Evolutionary conservation across 192 early-diverging fungal species (phyloP), one percentile per base, ranked within the genome.

Genomic region (Lobosporangium transversale): DNA sequence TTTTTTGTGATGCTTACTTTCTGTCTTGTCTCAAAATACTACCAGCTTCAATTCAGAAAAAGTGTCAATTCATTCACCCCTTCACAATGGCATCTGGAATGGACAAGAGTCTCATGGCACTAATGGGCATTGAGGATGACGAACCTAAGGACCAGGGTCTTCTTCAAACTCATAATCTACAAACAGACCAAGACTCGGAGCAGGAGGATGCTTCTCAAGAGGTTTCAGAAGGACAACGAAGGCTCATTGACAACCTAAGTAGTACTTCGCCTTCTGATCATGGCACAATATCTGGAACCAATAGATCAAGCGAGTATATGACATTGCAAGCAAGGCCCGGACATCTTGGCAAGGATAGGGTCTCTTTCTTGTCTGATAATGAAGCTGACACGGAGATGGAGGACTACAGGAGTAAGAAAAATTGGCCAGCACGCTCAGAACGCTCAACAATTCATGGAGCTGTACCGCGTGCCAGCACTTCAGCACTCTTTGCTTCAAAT

Each of bases 91-190:
- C 68, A 6, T 29, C 23, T 14, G 59, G 53, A 37, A 75, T 75
- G 71, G 71, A 75, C 63, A 66, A 66, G 43, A 58, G 47, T 49
- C 62, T 75, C 10, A 75, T 66, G 71, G 63, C 71, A 29, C 71
- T 75, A 56, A 75, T 75, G 71, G 71, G 71, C 49, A 66, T 75
- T 49, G 71, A 75, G 26, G 71, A 64, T 29, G 62, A 66, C 56
- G 21, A 24, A 6, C 26, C 32, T 15, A 27, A 15, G 21, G 53
- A 62, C 60, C 53, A 58, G n/a, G 68, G 53, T 42, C 36, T 63
- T 12, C 18, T 27, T 5, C 24, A 4, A 27, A 27, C 37, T 45
- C 26, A 51, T 43, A 23, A 9, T 45, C 44, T 45, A 45, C 23
- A 24, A 17, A n/a, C 21, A n/a, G 48, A n/a, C 10, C 48, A 24